Evolutionary conservation across 1,284 basidiomycete species (phyloP).

Genomic region (Gomphus bonarii): DNA sequence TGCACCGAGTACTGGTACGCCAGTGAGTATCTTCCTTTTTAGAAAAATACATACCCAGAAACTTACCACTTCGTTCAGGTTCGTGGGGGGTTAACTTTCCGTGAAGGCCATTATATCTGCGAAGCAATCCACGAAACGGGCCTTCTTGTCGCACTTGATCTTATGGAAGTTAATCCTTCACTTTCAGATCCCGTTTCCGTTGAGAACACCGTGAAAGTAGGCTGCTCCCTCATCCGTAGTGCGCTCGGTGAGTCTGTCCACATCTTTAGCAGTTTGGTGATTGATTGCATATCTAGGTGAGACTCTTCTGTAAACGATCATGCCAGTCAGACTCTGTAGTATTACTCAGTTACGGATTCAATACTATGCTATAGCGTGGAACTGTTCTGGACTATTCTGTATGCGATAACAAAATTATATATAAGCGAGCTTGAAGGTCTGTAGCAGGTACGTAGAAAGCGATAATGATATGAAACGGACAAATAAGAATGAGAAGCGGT

Average conservation of each 20-base stretch:
- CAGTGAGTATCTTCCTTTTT: constrained; percentile 41
- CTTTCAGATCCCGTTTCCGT: constrained; percentile 67
- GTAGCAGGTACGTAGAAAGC: neutral
- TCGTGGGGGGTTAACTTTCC: constrained; percentile 91
- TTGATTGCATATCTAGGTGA: constrained; percentile 13
- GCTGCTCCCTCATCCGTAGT: constrained; percentile 84
- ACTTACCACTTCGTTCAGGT: constrained; percentile 30
- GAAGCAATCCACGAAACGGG: constrained; percentile 94
- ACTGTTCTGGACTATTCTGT: neutral
- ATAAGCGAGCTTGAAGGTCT: too few species aligned
- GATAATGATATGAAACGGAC: neutral
- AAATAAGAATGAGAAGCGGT: neutral
- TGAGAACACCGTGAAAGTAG: constrained; percentile 85
- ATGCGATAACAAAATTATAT: neutral
- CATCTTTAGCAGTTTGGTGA: neutral
- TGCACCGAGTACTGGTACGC: constrained; percentile 92
- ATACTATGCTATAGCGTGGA: neutral
- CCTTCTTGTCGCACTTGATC: constrained; percentile 80
- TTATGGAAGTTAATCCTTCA: constrained; percentile 53
- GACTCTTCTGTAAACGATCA: constrained; percentile 15
- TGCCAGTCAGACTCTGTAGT: neutral
- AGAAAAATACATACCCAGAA: too few species aligned
- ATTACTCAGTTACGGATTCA: neutral
- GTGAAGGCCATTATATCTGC: constrained; percentile 96
- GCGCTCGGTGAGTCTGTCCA: constrained; percentile 63